These are phyloP conservation scores for Debaryomyces prosopidis DNA, from an alignment of 805 yeast species.

Conservation along the genomic window DNA sequence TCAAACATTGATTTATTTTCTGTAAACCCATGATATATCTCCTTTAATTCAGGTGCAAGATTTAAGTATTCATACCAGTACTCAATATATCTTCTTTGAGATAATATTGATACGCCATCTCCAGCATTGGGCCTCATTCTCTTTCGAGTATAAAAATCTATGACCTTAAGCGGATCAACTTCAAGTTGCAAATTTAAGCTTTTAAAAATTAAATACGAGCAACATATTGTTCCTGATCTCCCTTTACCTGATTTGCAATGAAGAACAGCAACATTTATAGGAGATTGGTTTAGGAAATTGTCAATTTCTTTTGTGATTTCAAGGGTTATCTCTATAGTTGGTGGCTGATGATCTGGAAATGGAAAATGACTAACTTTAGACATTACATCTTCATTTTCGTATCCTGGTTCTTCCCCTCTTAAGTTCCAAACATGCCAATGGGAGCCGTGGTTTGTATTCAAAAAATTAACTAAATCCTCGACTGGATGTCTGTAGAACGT, in stretches of 20 bases:
- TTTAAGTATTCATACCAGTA: conserved; percentile 46
- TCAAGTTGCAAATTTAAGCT: background rate
- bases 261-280: conserved; percentile 57
- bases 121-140: conserved; percentile 61
- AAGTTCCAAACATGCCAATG: conserved; percentile 78
- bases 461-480: conserved; percentile 47
- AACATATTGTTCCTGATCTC: conserved; percentile 74
- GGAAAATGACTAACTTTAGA: conserved; percentile 46
- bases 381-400: conserved; percentile 38
- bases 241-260: conserved; percentile 96
- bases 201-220: conserved; percentile 66
- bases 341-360: conserved; percentile 77
- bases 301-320: conserved; percentile 46
- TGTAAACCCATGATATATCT: conserved; percentile 7
- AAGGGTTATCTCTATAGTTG: conserved; percentile 57
- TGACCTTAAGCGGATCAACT: conserved; percentile 44
- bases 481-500: conserved; percentile 54
- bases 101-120: conserved; percentile 66
- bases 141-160: conserved; percentile 49
- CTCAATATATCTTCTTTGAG: conserved; percentile 66
- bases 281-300: conserved; percentile 32
- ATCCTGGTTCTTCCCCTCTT: conserved; percentile 54
- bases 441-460: conserved; percentile 46
- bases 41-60: background rate
- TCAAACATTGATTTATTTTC: conserved; percentile 7